Evolutionary conservation across 192 early-diverging fungal species (phyloP).

Genomic region (Entomortierella lignicola): DNA sequence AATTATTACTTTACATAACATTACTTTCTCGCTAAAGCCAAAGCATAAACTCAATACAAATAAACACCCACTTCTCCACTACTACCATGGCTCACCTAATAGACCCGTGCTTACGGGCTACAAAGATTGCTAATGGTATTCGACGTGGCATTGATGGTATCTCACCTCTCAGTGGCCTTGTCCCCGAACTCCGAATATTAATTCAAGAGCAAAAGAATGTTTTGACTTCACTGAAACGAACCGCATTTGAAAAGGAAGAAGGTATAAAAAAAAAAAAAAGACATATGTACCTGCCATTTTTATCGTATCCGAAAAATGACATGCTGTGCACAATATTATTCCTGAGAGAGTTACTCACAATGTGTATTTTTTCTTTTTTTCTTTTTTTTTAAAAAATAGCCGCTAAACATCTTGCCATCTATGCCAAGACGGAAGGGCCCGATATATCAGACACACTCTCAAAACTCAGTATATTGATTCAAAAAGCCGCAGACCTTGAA

Average conservation of each 20-base stretch:
- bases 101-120: constrained; percentile 49
- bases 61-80: too few relatives aligned
- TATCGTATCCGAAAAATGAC: background rate
- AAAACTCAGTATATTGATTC: constrained; percentile 37
- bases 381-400: too few relatives aligned
- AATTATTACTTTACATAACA: background rate
- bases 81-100: constrained; percentile 52
- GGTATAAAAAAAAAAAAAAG: too few relatives aligned
- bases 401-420: constrained; percentile 44
- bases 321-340: background rate
- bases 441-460: constrained; percentile 43
- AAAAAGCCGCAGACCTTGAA: constrained; percentile 45
- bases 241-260: constrained; percentile 52
- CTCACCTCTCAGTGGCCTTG: constrained; percentile 50
- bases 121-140: constrained; percentile 52
- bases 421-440: constrained; percentile 49
- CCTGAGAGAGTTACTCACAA: background rate
- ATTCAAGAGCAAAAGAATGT: constrained; percentile 55
- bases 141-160: constrained; percentile 49
- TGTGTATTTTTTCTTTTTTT: background rate
- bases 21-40: too few relatives aligned
- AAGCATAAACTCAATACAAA: too few relatives aligned
- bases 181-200: constrained; percentile 46
- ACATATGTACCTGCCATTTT: too few relatives aligned
- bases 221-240: constrained; percentile 40